Base-by-base conservation (phyloP, 768 basidiomycete species). In the Phanerochaete carnosa region DNA sequence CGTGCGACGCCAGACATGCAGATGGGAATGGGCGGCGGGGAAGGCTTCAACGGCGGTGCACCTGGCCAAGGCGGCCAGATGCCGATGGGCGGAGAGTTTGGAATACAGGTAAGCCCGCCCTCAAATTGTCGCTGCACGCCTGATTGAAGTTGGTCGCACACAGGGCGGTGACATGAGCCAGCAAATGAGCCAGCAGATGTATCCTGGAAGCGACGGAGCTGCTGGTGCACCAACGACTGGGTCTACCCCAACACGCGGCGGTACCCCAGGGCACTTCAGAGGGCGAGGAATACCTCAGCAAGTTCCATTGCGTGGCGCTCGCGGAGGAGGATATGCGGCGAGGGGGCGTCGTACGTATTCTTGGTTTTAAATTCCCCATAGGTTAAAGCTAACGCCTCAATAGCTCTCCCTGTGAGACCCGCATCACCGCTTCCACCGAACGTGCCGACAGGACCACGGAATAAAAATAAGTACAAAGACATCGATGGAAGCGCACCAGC, bases 401-500 rank as follows among this genome's bases (percentile, higher is more conserved):
- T 32, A 26, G 77, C 79, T 58, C 78, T 79, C 7, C 85, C 89
- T 43, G 85, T 85, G 35, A 83, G 92, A 60, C 88, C 92, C 3
- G 88, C 91, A 6, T 94, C 92, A 0, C 92, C 92, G 19, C 80
- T 94, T 1, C 92, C 92, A 0, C 91, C 92, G 15, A 87, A 87
- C 60, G 92, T 94, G 22, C 92, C 92, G 1, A 94, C 92, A 0
- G 92, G 92, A 1, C 92, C 92, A 13, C 80, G 92, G 46, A 93
- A 93, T 71, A 89, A 90, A 72, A 91, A 90, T 69, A 92, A 92
- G 70, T 94, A 94, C 76, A 94, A 93, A 77, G 92, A 94, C 72
- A 81, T 91, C 45, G 92, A 94, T 68, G 86, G 85, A 16, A 91
- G 91, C 68, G 89, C 90, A 1, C 88, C 90, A 61, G 90, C 90